Percentiles rank a stretch among this genome's conserved stretches.
Evolutionary conservation across 805 yeast species (phyloP).

Genomic region (Kluyveromyces wickerhamii): DNA sequence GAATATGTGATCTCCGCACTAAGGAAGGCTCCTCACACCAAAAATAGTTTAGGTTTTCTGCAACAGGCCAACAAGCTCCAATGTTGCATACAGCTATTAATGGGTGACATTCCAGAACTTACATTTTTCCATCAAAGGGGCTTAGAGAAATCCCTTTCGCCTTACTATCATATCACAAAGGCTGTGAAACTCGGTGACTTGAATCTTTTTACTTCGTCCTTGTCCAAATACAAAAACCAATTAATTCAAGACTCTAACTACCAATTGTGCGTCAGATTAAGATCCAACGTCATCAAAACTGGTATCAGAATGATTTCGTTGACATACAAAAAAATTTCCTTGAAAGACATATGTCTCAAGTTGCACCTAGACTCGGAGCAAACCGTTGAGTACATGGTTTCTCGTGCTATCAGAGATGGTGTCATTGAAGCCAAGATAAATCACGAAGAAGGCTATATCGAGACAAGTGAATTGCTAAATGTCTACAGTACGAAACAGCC

Average conservation of each 20-base stretch:
- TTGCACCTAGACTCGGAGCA: slow-evolving; percentile 90
- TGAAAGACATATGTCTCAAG: slow-evolving; percentile 89
- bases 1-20: slow-evolving; percentile 91
- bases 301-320: slow-evolving; percentile 91
- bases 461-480: slow-evolving; percentile 78
- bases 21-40: slow-evolving; percentile 91
- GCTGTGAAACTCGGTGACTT: slow-evolving; percentile 93
- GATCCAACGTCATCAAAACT: slow-evolving; percentile 96
- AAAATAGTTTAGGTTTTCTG: slow-evolving; percentile 74
- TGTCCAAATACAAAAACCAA: slow-evolving; percentile 50
- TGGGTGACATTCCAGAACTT: slow-evolving; percentile 95
- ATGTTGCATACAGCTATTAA: slow-evolving; percentile 81
- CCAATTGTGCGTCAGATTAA: slow-evolving; percentile 76
- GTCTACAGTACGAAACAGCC: slow-evolving; percentile 85
- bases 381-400: slow-evolving; percentile 92
- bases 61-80: slow-evolving; percentile 85
- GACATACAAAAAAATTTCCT: slow-evolving; percentile 82
- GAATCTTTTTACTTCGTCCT: slow-evolving; percentile 63
- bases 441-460: slow-evolving; percentile 86
- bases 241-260: slow-evolving; percentile 73
- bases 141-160: slow-evolving; percentile 54
- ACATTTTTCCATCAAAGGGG: slow-evolving; percentile 63
- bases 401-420: slow-evolving; percentile 94
- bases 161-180: slow-evolving; percentile 79
- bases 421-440: slow-evolving; percentile 92